Percentiles rank a stretch among this genome's conserved stretches.
Evolutionary conservation across 2,329 filamentous ascomycete species (phyloP).

Genomic region (Botrytis elliptica): DNA sequence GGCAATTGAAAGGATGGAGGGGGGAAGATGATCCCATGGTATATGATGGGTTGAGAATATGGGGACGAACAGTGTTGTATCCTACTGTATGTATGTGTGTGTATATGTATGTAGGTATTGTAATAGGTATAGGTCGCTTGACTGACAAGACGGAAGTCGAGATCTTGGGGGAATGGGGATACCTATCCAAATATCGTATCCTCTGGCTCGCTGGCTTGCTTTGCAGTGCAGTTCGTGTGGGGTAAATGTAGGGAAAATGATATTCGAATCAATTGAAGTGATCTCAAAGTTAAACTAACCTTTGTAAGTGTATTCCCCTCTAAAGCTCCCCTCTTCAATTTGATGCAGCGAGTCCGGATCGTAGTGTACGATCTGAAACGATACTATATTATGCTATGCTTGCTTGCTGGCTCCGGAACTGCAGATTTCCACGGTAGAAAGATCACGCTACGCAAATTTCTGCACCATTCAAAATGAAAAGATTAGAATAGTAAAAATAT

Average conservation of each 20-base stretch:
- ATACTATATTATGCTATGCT: conserved; percentile 8
- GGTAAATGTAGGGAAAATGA: conserved; percentile 12
- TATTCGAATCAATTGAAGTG: conserved; percentile 9
- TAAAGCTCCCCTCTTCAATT: conserved; percentile 9
- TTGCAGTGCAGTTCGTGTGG: conserved; percentile 15
- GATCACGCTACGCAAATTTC: conserved; percentile 18
- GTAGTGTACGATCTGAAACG: background rate
- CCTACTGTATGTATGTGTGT: conserved; percentile 7
- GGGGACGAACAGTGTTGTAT: conserved; percentile 4
- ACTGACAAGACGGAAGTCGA: conserved; percentile 11
- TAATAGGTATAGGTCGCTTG: conserved; percentile 13
- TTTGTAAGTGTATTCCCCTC: conserved; percentile 16
- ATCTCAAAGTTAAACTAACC: conserved; percentile 15
- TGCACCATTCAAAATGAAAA: conserved; percentile 12
- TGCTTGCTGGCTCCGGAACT: conserved; percentile 9
- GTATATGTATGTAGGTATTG: background rate
- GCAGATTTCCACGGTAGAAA: conserved; percentile 13
- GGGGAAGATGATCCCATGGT: conserved; percentile 7
- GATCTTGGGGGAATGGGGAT: conserved; percentile 5
- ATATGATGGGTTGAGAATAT: background rate
- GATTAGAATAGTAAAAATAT: conserved; percentile 4
- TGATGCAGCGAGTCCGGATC: conserved; percentile 11
- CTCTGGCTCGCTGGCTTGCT: conserved; percentile 15
- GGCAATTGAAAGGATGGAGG: background rate
- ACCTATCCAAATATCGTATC: conserved; percentile 14